A percentile compares a stretch with the other conserved stretches of the same genome.
Evolutionary conservation across 805 yeast genomes (phyloP).

Genomic region (Yamadazyma nakazawae): DNA sequence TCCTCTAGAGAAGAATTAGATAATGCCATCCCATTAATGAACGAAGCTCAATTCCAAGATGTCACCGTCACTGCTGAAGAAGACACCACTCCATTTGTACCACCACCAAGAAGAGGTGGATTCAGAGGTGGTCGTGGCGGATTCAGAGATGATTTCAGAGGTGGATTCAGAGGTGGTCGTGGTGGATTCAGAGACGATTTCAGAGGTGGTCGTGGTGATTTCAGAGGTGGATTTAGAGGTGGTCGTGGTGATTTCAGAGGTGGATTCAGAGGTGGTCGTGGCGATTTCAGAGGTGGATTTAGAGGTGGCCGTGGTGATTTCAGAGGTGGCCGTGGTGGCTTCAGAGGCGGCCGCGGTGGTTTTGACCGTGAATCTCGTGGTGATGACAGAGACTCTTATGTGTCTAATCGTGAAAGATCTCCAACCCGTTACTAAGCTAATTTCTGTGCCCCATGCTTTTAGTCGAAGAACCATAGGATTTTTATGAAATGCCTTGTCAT

Average conservation of each 20-base stretch:
- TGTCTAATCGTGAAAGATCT: conserved; percentile 51
- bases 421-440: conserved; percentile 61
- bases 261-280: conserved; percentile 38
- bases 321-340: conserved; percentile 33
- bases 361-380: conserved; percentile 42
- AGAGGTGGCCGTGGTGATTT: conserved; percentile 28
- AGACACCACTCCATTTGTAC: conserved; percentile 63
- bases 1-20: conserved; percentile 69
- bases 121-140: conserved; percentile 18
- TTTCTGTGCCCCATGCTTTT: background rate
- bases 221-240: conserved; percentile 33
- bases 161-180: conserved; percentile 34
- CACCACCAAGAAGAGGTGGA: conserved; percentile 42
- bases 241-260: conserved; percentile 25
- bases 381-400: conserved; percentile 44
- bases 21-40: conserved; percentile 69
- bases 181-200: conserved; percentile 29
- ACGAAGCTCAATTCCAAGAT: conserved; percentile 71
- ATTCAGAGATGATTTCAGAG: conserved; percentile 35
- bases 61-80: conserved; percentile 69
- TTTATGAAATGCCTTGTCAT: conserved; percentile 2
- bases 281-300: conserved; percentile 37
- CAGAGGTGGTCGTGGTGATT: conserved; percentile 32
- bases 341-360: conserved; percentile 31
- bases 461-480: background rate